Base-by-base conservation (phyloP, 768 basidiomycete species). In the Neoboletus subvelutipes region DNA sequence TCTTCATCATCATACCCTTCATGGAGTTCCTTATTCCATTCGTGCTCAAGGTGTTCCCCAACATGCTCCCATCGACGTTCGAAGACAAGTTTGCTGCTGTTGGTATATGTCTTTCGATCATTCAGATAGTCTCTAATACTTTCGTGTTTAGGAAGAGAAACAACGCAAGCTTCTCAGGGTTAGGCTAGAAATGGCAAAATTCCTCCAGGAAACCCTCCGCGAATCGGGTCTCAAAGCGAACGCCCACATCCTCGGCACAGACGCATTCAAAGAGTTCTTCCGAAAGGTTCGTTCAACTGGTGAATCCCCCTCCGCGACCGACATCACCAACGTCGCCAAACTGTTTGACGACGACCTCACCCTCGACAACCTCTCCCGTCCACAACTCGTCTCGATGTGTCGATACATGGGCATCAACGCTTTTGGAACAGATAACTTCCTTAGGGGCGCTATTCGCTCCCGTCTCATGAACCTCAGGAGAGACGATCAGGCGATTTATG, bases 221-320 rank as follows among this genome's bases (percentile, higher is more conserved):
- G 97, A 98, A 76, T 93, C 90, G 2, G 94, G 93, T 39, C 79
- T 98, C 57, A 94, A 92, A 71, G 92, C 92, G 10, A 92, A 92
- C 58, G 86, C 88, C 20, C 94, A 96, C 69, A 97, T 99, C 56
- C 85, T 98, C 56, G 90, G 93, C 60, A 89, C 84, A 41, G 95
- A 97, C 53, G 92, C 94, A 40, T 99, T 99, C 83, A 98, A 98
- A 71, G 94, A 96, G 73, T 99, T 99, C 78, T 99, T 99, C 87
- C 85, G 93, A 69, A 98, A 98, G 77, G 94, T 92, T 51, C 90
- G 97, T 50, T 91, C 92, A 5, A 98, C 96, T 0, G 97, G 97
- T 47, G 97, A 98, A 79, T 83, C 86, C 1, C 96, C 97, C 15
- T 94, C 94, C 1, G 81, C 87, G 2, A 74, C 83, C 61, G 96